Base-by-base conservation (phyloP, 805 yeast species). In the Myxozyma vanderwaltii region DNA sequence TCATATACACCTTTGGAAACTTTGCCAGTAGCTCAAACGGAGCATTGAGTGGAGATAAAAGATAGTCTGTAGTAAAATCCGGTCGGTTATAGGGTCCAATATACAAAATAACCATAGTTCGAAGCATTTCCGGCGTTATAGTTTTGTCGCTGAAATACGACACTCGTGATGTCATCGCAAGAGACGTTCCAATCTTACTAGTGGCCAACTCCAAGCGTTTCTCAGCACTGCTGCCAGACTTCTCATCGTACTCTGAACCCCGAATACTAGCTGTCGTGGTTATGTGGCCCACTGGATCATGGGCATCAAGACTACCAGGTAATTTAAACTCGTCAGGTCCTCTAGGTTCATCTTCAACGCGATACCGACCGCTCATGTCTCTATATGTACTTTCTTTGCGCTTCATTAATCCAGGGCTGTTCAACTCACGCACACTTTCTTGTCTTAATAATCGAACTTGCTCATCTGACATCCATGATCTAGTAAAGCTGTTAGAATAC, bases 131-230 rank as follows among this genome's bases (percentile, higher is more conserved):
- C 1, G 72, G 68, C 15, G 73, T 58, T 19, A 69, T 54, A 13
- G 70, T 56, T 29, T 66, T 59, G 51, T 69, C 72, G 23, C 64
- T 50, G 43, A 67, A 67, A 46, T 68, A 69, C 3, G 69, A 53
- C 15, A 69, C 71, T 33, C 70, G 52, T 23, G 72, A 69, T 24
- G 73, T 70, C 57, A 69, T 59, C n/a, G 72, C 66, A 31, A 69
- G 58, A 27, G 57, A 66, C 5, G 68, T 61, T 10, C 62, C 54
- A 13, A 58, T 49, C 15, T 21, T 29, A 48, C 41, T 61, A 41
- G 40, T 45, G 36, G 36, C 33, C 33, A 29, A 13, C 35, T 41
- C 45, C n/a, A 38, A 26, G 7, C n/a, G 23, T 36, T 24, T 44
- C 36, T 24, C 35, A n/a, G 48, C 5, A 1, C 21, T 17, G 7